phyloP scores from a whole-genome alignment of 495 filamentous ascomycete genomes.

The Penicillium nucicola region DNA sequence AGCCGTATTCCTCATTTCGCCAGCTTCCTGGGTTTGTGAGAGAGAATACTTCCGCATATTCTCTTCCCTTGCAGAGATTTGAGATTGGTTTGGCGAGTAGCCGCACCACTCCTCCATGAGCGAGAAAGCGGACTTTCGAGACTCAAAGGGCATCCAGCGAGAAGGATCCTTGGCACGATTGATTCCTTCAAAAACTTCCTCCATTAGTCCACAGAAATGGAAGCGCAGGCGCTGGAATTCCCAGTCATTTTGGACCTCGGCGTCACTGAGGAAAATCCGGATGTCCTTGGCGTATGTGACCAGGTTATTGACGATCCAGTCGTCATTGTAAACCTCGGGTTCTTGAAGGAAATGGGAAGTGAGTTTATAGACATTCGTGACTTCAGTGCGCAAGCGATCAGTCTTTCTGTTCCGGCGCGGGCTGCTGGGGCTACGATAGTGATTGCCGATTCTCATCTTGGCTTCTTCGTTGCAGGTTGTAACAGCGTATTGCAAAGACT shows the following conservation, averaged over 20 bases:
- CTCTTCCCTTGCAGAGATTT: conserved; percentile 80
- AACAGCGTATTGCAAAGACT: conserved; percentile 84
- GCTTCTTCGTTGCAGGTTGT: conserved; percentile 79
- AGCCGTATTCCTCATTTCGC: conserved; percentile 69
- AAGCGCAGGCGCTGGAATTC: conserved; percentile 88
- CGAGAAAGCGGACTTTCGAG: conserved; percentile 87
- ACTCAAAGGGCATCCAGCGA: conserved; percentile 94
- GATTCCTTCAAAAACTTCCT: conserved; percentile 87
- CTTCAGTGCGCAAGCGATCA: conserved; percentile 85
- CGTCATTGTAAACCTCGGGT: conserved; percentile 76
- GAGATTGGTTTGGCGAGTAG: conserved; percentile 84
- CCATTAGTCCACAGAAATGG: conserved; percentile 91
- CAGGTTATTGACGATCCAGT: conserved; percentile 90
- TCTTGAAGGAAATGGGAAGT: conserved; percentile 87
- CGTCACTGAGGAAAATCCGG: conserved; percentile 88
- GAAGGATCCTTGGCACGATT: conserved; percentile 82
- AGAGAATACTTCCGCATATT: conserved; percentile 81
- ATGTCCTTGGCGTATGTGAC: conserved; percentile 87
- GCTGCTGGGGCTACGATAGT: conserved; percentile 74
- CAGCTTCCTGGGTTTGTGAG: conserved; percentile 58
- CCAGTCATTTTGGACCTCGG: conserved; percentile 93
- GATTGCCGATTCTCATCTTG: conserved; percentile 71
- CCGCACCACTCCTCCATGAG: conserved; percentile 99
- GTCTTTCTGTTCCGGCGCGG: conserved; percentile 73
- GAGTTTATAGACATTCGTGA: conserved; percentile 91